Conservation (phyloP, 1,284 basidiomycete genomes). For the Takashimella koratensis region DNA sequence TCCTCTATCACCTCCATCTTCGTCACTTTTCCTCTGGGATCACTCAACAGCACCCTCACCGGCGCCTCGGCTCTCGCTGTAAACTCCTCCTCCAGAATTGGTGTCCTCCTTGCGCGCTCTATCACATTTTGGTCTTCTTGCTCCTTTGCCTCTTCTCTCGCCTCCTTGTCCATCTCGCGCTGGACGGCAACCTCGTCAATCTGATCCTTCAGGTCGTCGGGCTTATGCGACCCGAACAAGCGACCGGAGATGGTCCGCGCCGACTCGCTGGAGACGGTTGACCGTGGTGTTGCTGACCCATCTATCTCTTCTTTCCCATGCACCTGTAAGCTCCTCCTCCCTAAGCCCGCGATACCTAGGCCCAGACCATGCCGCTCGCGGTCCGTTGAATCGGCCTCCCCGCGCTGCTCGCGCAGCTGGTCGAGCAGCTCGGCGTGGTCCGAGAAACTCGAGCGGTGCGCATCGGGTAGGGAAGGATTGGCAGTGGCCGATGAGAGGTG, state of each 20-base stretch:
- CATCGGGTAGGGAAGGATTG: constrained; percentile 15
- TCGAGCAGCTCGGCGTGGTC: constrained; percentile 29
- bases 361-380: constrained; percentile 19
- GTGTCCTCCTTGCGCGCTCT: background rate
- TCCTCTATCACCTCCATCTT: constrained; percentile 30
- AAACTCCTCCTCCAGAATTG: background rate
- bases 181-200: constrained; percentile 41
- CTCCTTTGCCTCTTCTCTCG: constrained; percentile 26
- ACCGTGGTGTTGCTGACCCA: constrained; percentile 24
- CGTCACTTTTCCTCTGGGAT: background rate
- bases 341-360: constrained; percentile 28
- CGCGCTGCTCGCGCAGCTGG: constrained; percentile 31
- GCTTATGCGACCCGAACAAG: background rate
- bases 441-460: constrained; percentile 10
- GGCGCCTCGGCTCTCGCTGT: background rate
- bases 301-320: constrained; percentile 31
- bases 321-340: constrained; percentile 24
- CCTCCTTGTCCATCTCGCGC: constrained; percentile 36
- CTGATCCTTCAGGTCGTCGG: constrained; percentile 19
- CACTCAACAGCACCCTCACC: constrained; percentile 19
- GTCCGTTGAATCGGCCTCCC: constrained; percentile 3
- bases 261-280: constrained; percentile 18
- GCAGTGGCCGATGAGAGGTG: constrained; percentile 25
- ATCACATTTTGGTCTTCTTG: background rate
- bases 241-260: constrained; percentile 7